Evolutionary conservation across 2,329 filamentous ascomycete genomes (phyloP), one percentile per base, ranked within the genome.

Genomic region (Annulohypoxylon truncatum): DNA sequence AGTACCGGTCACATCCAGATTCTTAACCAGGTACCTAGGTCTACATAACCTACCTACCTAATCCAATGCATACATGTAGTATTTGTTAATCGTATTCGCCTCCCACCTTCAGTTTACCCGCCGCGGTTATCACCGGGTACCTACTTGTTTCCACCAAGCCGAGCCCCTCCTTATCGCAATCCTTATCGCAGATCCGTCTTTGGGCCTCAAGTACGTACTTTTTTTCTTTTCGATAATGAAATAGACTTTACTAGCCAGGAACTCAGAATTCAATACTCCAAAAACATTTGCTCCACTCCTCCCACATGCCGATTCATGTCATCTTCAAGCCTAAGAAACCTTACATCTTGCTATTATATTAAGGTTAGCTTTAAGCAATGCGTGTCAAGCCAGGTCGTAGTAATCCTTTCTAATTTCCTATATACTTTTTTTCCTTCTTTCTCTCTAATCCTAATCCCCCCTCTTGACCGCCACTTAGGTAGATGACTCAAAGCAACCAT

Each of bases 111-210:
- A 68, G 20, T 61, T 64, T 46, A 64, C 35, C 67, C 60, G 53
- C 38, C 33, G 40, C 67, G 67, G 61, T 55, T 67, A 67, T 58
- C 61, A 63, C 10, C 64, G 67, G 67, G 54, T 44, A 59, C 55
- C 52, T 42, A 9, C n/a, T n/a, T n/a, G n/a, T n/a, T n/a, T 54
- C 38, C 24, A 13, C 20, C 31, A 42, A 13, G 20, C 47, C 15
- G 15, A 5, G 26, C 22, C 47, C 29, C 26, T 35, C 44, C 44
- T 15, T 48, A 20, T 42, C 18, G 18, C 38, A 28, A 46, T 44
- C 6, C 61, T 59, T 58, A 59, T 67, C 50, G 24, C 47, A 58
- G 29, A 42, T 63, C 46, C 42, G 18, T 20, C 33, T 44, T n/a
- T 13, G 13, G 40, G 24, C 46, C n/a, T 33, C 22, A 15, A 9